Evolutionary conservation across 345 rosid species (phyloP).

Genomic region (Barbarea vulgaris): DNA sequence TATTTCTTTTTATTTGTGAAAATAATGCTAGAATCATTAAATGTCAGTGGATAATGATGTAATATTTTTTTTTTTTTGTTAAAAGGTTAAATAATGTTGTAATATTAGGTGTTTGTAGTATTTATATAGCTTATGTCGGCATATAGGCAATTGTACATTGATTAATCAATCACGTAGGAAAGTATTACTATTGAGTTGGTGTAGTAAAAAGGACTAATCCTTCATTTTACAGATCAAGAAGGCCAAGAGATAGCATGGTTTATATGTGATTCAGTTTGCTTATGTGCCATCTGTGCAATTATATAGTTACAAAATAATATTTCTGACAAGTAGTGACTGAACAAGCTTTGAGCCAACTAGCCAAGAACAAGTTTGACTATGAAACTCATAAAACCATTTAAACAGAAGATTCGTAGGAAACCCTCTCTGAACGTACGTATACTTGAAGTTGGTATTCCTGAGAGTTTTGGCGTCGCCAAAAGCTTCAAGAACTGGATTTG

Average conservation of each 20-base stretch:
- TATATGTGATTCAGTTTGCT: not conserved
- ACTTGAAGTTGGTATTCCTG: constrained; percentile 98
- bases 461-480: constrained; percentile 99
- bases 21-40: no score
- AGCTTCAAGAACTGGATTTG: constrained; percentile 99
- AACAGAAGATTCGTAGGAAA: constrained; percentile 14
- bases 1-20: no score
- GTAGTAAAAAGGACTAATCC: not conserved
- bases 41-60: no score
- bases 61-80: no score
- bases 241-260: constrained; percentile 20
- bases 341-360: constrained; percentile 17
- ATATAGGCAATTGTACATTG: no score
- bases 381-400: constrained; percentile 3
- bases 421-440: constrained; percentile 27
- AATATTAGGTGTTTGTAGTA: no score
- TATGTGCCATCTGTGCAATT: constrained; percentile 12
- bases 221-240: constrained; percentile 15
- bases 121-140: no score
- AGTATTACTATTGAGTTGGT: constrained; percentile 9
- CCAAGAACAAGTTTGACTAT: constrained; percentile 18
- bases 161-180: constrained; percentile 1
- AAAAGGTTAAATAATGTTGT: no score
- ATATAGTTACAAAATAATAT: not conserved
- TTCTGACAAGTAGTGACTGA: constrained; percentile 3